Percentiles rank a stretch among this genome's conserved stretches.
phyloP scores from a whole-genome alignment of 2,329 filamentous ascomycete species.

The Pestalotiopsis sp. region DNA sequence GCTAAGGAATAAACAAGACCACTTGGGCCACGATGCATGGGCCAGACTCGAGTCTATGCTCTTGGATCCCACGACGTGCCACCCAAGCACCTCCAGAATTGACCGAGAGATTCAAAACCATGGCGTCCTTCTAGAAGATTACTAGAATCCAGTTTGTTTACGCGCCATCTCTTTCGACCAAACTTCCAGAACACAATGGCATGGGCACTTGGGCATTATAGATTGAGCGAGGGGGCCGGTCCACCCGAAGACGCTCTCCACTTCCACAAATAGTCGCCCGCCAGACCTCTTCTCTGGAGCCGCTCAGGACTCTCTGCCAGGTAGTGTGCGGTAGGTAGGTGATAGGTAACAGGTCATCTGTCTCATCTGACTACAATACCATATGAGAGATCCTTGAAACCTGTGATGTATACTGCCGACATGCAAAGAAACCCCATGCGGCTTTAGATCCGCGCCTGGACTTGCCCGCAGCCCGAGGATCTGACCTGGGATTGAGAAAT shows the following conservation, averaged over 20 bases:
- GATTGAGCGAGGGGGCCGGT: neutral
- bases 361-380: slow-evolving; percentile 4
- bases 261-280: neutral
- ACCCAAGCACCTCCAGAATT: neutral
- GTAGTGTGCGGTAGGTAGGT: neutral
- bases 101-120: slow-evolving; percentile 5
- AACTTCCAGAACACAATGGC: slow-evolving; percentile 10
- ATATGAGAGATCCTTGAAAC: neutral
- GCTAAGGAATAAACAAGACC: neutral
- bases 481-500: neutral
- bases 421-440: neutral
- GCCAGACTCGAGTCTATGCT: neutral
- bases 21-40: slow-evolving; percentile 5
- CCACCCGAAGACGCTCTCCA: slow-evolving; percentile 2
- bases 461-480: neutral
- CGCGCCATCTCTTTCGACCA: neutral
- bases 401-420: slow-evolving; percentile 3
- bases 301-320: neutral
- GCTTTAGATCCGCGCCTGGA: slow-evolving; percentile 1
- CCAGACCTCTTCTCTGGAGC: neutral
- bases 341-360: slow-evolving; percentile 3
- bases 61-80: neutral
- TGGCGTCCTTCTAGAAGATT: slow-evolving; percentile 9
- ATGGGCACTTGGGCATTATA: neutral
- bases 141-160: neutral